Evolutionary conservation across 2,329 filamentous ascomycete species (phyloP), one percentile per base, ranked within the genome.

Genomic region (Phialocephala sp.): DNA sequence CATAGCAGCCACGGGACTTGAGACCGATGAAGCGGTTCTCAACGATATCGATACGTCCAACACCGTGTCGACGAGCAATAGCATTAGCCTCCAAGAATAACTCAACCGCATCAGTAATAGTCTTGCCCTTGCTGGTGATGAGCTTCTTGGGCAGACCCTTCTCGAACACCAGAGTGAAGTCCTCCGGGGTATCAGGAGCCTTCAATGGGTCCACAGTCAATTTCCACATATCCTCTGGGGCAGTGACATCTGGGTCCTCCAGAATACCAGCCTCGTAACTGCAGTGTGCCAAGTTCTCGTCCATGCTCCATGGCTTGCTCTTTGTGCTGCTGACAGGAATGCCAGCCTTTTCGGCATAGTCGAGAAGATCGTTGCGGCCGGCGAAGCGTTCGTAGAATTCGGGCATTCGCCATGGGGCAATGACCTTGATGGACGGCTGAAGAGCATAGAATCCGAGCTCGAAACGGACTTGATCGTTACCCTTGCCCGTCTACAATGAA

Each of bases 41-140:
- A 67, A 94, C 91, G 76, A 94, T 94, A 78, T 94, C 91, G 71
- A 94, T 89, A 74, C 92, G 84, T 74, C 91, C 92, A 71, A 94
- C 86, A 77, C 92, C 92, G 80, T 93, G 83, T 70, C 82, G 84
- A 77, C 87, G 85, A 70, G 87, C 92, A 69, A 94, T 89, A 66
- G 86, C 82, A 80, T 94, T 94, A 72, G 87, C 83, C 63, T 86
- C 84, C 67, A 87, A 82, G 83, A 94, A 94, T 64, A 94, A 82
- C 75, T 91, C 88, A 63, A 92, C 84, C 5, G 87, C 82, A 75
- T 90, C 89, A 63, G 90, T 92, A 72, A 87, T 83, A 43, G 81
- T 83, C 81, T 90, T 86, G 60, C 82, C 84, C 62, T 83, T 80
- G n/a, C 79, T 78, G 8, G 75, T 72, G 66, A 85, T 80, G 74